Conservation (phyloP, 1,139 yeast species). For the Kurtzmaniella quercitrusa region DNA sequence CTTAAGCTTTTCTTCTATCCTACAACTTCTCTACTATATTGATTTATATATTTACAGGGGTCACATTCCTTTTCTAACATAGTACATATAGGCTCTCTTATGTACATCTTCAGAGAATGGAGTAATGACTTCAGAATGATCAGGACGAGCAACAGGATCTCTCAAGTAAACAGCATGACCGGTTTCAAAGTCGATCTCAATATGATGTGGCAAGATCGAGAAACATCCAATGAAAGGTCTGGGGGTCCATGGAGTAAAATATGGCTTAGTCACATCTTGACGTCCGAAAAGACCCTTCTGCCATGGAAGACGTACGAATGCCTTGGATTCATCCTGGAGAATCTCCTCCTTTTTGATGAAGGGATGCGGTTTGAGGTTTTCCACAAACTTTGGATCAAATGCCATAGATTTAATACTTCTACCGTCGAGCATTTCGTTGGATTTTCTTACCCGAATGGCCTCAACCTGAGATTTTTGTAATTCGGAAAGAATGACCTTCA, state of each 20-base stretch:
- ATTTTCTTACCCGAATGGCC: constrained; percentile 38
- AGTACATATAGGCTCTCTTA: constrained; percentile 94
- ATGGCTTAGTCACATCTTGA: constrained; percentile 68
- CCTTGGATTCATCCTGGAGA: constrained; percentile 51
- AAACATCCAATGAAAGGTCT: constrained; percentile 91
- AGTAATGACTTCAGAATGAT: constrained; percentile 90
- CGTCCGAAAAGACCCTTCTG: constrained; percentile 77
- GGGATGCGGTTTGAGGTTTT: constrained; percentile 45
- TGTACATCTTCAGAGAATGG: constrained; percentile 84
- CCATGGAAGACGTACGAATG: constrained; percentile 61
- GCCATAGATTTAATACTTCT: constrained; percentile 25
- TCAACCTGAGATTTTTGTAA: constrained; percentile 49
- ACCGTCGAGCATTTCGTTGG: constrained; percentile 23
- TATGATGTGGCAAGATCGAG: constrained; percentile 86
- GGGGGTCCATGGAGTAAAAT: constrained; percentile 96
- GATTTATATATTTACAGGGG: constrained; percentile 7
- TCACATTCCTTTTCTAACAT: constrained; percentile 72
- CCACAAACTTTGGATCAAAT: constrained; percentile 56
- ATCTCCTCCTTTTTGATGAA: constrained; percentile 50
- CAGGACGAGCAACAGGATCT: constrained; percentile 97
- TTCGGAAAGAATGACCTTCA: constrained; percentile 54
- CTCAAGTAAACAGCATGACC: constrained; percentile 94
- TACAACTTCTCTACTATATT: not conserved
- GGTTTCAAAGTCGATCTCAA: constrained; percentile 83
- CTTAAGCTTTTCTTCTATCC: not conserved